Evolutionary conservation across 257 asterid species (phyloP), one percentile per base, ranked within the genome.

Genomic region (Ehretia macrophylla): DNA sequence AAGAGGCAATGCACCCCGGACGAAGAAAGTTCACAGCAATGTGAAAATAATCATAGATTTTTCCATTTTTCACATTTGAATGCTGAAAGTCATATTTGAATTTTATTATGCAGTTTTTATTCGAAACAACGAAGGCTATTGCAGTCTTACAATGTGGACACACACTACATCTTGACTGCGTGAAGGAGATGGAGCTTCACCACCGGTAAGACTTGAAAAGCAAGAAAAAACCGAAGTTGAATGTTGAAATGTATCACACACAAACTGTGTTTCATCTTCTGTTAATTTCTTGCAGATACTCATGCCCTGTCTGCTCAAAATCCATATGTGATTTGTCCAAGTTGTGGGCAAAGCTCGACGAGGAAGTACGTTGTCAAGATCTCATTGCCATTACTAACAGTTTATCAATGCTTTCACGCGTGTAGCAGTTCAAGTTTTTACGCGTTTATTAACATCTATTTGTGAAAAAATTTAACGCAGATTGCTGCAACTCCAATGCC

Each of bases 221-320:
- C 11, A 46, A 32, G 11, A 39, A 4, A 13, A 17, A 13, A 2
- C 8, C 9, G 1, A 21, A 11, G 9, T 9, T 11, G 1, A 62
- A 21, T 22, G 42, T 22, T 51, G n/a, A 17, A 14, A 16, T 0
- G 8, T 23, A 2, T 67, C 14, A 32, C 11, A 11, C 11, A 8
- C 14, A 8, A 19, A 44, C 50, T 37, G 38, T 12, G 52, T 19
- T 59, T 10, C 11, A 27, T 10, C 37, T 27, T 56, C 17, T 22
- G 44, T 1, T 16, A 11, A 14, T 42, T 14, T 14, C 23, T 13
- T 71, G 71, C 76, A 82, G 94, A 78, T 83, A 86, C 54, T 81
- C 86, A 21, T 81, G 91, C 67, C 88, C 91, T 5, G 77, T 86
- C 61, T 86, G 95, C 66, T 81, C 80, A 37, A 86, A 72, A 74